These are phyloP conservation scores for Glycine latifolia DNA, from an alignment of 306 rosid genomes.

Conservation along the genomic window DNA sequence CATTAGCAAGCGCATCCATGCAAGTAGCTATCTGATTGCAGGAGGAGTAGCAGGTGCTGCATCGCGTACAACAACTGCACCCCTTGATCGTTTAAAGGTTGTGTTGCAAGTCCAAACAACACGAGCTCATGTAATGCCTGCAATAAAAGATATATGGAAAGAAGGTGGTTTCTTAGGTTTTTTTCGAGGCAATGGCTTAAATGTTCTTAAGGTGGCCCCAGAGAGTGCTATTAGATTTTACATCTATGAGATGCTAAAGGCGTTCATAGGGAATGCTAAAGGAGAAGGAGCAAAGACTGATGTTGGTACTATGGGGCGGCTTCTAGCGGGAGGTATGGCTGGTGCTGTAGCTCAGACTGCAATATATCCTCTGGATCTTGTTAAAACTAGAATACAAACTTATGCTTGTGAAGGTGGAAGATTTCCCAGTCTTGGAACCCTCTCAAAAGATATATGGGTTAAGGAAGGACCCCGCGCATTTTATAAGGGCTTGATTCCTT, in stretches of 20 bases:
- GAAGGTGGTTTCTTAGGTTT: constrained; percentile 19
- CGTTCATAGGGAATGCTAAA: constrained; percentile 13
- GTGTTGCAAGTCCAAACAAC: constrained; percentile 19
- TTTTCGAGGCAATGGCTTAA: constrained; percentile 17
- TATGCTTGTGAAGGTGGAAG: constrained; percentile 19
- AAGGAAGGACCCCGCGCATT: constrained; percentile 10
- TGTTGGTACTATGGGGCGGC: constrained; percentile 2
- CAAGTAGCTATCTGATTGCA: constrained; percentile 24
- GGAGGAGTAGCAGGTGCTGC: constrained; percentile 29
- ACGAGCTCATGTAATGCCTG: constrained; percentile 7
- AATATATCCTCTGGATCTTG: constrained; percentile 20
- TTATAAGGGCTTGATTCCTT: constrained; percentile 16
- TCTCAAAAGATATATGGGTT: constrained; percentile 12
- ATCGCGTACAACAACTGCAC: constrained; percentile 2
- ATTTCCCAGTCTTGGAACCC: constrained; percentile 12
- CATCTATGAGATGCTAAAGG: constrained; percentile 24
- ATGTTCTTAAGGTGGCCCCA: constrained; percentile 23
- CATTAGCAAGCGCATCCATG: constrained; percentile 8
- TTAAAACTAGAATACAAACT: constrained; percentile 18
- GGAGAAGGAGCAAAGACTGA: constrained; percentile 8
- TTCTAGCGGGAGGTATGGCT: neutral
- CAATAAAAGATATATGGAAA: neutral
- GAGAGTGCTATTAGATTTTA: constrained; percentile 24
- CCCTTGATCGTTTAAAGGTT: constrained; percentile 14
- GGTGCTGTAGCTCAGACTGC: constrained; percentile 14